phyloP scores from a whole-genome alignment of 1,139 yeast species.

The Lodderomyces pseudojiufengensis region DNA sequence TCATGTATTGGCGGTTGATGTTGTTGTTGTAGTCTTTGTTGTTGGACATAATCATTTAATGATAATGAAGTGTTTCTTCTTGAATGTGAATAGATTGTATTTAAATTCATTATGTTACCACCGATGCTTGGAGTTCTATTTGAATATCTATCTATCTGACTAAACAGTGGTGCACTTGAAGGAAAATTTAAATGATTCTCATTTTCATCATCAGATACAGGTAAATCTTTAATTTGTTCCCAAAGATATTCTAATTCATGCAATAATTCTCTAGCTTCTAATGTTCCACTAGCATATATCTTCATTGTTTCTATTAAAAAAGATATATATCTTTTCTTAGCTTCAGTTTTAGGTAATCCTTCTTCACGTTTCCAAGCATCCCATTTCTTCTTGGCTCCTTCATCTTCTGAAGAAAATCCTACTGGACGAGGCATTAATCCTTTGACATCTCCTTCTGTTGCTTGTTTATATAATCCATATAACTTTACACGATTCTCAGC shows the following conservation, averaged over 20 bases:
- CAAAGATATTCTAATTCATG: slow-evolving; percentile 67
- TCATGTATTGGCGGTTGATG: slow-evolving; percentile 13
- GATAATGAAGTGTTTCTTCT: slow-evolving; percentile 39
- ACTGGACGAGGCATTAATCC: slow-evolving; percentile 64
- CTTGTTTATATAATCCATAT: slow-evolving; percentile 83
- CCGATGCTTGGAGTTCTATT: slow-evolving; percentile 30
- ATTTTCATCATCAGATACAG: slow-evolving; percentile 25
- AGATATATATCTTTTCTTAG: slow-evolving; percentile 67
- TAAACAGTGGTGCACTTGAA: slow-evolving; percentile 37
- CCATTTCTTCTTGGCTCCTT: slow-evolving; percentile 71
- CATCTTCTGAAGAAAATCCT: slow-evolving; percentile 59
- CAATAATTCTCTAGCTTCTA: slow-evolving; percentile 64
- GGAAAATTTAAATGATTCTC: slow-evolving; percentile 27
- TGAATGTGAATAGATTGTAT: slow-evolving; percentile 45
- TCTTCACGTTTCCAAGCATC: slow-evolving; percentile 82
- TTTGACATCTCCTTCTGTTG: slow-evolving; percentile 80
- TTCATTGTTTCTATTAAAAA: slow-evolving; percentile 71
- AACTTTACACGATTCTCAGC: slow-evolving; percentile 64
- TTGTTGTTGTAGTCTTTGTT: slow-evolving; percentile 27
- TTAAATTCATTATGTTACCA: slow-evolving; percentile 24
- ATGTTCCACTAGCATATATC: slow-evolving; percentile 63
- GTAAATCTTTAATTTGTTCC: slow-evolving; percentile 67
- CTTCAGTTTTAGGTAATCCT: slow-evolving; percentile 68
- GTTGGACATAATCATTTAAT: slow-evolving; percentile 36
- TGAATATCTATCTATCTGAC: slow-evolving; percentile 38